A percentile compares a stretch with the other conserved stretches of the same genome.
phyloP scores from a whole-genome alignment of 2,329 filamentous ascomycete species.

The Phialophora verrucosa region DNA sequence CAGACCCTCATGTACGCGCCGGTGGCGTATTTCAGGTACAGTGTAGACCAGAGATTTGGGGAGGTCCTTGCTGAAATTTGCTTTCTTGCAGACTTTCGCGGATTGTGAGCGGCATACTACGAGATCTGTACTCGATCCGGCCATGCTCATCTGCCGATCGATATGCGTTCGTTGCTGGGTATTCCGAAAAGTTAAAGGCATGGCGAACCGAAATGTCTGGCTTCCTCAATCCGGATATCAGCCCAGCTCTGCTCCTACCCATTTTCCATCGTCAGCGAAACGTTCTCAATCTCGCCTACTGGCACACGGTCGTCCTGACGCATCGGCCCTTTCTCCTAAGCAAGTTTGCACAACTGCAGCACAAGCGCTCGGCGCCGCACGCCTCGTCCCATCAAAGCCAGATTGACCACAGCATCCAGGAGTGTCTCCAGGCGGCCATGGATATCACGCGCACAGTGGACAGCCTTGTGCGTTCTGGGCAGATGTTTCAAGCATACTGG shows the following conservation, averaged over 20 bases:
- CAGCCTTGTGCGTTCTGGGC: conserved; percentile 45
- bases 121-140: conserved; percentile 49
- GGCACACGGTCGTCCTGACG: conserved; percentile 52
- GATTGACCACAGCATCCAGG: background rate
- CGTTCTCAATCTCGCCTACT: conserved; percentile 52
- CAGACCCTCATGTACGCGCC: conserved; percentile 1
- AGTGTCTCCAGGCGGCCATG: background rate
- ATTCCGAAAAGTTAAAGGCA: conserved; percentile 41
- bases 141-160: conserved; percentile 20
- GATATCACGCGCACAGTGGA: conserved; percentile 46
- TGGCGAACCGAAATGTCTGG: conserved; percentile 47
- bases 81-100: conserved; percentile 43
- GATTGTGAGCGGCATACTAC: conserved; percentile 53
- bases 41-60: background rate
- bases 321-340: conserved; percentile 49
- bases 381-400: background rate
- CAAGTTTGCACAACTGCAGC: conserved; percentile 43
- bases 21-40: background rate
- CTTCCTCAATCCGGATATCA: conserved; percentile 49
- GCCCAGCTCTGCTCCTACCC: conserved; percentile 43
- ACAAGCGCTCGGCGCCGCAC: background rate
- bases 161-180: conserved; percentile 27
- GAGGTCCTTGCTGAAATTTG: background rate
- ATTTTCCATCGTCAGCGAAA: conserved; percentile 53
- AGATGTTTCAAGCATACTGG: conserved; percentile 53